phyloP scores from a whole-genome alignment of 768 basidiomycete species.

The Kwoniella europaea region DNA sequence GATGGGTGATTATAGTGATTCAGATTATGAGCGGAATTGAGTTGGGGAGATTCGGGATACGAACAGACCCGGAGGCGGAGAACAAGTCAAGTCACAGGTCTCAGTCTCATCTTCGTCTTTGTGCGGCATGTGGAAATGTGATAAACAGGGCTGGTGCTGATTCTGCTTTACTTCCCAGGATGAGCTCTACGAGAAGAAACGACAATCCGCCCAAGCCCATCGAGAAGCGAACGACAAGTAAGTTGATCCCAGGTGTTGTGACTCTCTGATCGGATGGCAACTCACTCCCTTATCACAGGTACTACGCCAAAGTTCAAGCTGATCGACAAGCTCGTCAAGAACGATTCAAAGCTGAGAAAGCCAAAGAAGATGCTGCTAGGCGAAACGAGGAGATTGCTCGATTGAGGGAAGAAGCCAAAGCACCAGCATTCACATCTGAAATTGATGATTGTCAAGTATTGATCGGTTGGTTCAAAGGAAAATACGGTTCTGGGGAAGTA shows the following conservation, averaged over 20 bases:
- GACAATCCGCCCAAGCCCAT: conserved; percentile 71
- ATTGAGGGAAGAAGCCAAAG: conserved; percentile 84
- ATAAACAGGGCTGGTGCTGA: neutral
- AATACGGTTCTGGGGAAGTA: conserved; percentile 52
- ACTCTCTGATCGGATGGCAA: neutral
- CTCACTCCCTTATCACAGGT: conserved; percentile 18
- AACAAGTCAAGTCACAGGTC: no score
- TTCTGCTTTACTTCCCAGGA: conserved; percentile 65
- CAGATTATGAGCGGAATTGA: neutral
- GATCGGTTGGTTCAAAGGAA: conserved; percentile 58
- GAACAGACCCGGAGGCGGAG: no score
- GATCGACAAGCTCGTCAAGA: conserved; percentile 82
- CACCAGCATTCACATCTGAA: conserved; percentile 86
- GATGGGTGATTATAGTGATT: neutral
- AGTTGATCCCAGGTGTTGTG: conserved; percentile 12
- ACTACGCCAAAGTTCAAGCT: conserved; percentile 57
- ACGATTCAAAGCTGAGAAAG: conserved; percentile 75
- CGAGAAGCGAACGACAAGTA: conserved; percentile 82
- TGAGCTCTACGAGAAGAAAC: conserved; percentile 73
- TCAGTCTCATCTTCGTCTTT: no score
- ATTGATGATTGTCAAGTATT: conserved; percentile 81
- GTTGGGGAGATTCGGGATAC: no score
- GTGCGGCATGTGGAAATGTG: neutral
- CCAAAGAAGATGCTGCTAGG: conserved; percentile 73
- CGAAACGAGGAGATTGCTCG: conserved; percentile 76